phyloP scores from a whole-genome alignment of 495 filamentous ascomycete genomes.

The Extremus antarcticus region DNA sequence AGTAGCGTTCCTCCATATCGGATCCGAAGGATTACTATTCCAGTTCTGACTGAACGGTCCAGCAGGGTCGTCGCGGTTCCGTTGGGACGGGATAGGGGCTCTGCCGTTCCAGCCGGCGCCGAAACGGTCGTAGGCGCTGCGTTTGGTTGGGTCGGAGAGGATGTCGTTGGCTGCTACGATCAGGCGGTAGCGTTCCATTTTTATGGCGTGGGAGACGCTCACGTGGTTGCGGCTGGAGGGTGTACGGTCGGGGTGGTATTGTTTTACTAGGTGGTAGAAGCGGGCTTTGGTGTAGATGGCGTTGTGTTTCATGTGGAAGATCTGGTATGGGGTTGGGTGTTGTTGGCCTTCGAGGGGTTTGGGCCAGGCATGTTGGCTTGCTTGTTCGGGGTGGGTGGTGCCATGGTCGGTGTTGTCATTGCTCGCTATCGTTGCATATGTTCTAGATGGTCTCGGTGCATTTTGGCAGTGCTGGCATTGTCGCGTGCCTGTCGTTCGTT shows the following conservation, averaged over 20 bases:
- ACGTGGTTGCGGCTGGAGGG: background rate
- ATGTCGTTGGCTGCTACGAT: slow-evolving; percentile 80
- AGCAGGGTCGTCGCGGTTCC: slow-evolving; percentile 21
- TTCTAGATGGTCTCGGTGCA: slow-evolving; percentile 5
- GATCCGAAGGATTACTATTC: slow-evolving; percentile 21
- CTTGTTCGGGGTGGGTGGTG: background rate
- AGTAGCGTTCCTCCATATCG: slow-evolving; percentile 72
- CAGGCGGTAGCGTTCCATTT: slow-evolving; percentile 77
- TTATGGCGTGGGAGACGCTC: slow-evolving; percentile 34
- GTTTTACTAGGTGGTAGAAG: slow-evolving; percentile 84
- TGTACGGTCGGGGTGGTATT: slow-evolving; percentile 83
- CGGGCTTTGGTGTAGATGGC: slow-evolving; percentile 68
- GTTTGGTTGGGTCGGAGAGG: slow-evolving; percentile 70
- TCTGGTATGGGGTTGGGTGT: slow-evolving; percentile 80
- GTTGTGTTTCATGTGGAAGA: slow-evolving; percentile 53
- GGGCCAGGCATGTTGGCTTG: slow-evolving; percentile 9
- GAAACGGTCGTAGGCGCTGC: slow-evolving; percentile 68
- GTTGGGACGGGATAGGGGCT: slow-evolving; percentile 29
- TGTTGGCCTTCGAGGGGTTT: background rate
- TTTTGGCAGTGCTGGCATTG: background rate
- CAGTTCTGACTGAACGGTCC: slow-evolving; percentile 18
- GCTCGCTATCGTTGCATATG: slow-evolving; percentile 21
- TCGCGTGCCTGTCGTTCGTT: slow-evolving; percentile 9
- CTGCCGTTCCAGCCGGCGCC: slow-evolving; percentile 67
- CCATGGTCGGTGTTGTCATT: background rate